A percentile compares a stretch with the other conserved stretches of the same genome.
Evolutionary conservation across 177 flowering plant genomes (phyloP).

Genomic region (Vitis hybrid): DNA sequence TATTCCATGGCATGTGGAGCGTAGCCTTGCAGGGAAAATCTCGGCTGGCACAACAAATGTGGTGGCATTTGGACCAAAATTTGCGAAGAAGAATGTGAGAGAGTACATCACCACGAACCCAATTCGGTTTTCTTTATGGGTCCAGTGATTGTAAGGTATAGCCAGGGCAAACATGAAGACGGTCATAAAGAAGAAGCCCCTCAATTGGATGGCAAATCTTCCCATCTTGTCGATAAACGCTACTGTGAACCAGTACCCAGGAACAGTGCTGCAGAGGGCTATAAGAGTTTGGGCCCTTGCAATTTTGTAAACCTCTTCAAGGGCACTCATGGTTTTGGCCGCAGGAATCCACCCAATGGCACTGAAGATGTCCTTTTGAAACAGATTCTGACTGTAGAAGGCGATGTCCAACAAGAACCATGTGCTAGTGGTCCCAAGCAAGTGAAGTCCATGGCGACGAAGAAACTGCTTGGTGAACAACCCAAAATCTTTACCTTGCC

Average conservation of each 20-base stretch:
- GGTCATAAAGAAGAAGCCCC: constrained; percentile 37
- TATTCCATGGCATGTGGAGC: constrained; percentile 38
- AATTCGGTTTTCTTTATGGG: not conserved
- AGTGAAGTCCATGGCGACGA: constrained; percentile 28
- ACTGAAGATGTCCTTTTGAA: constrained; percentile 35
- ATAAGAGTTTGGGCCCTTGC: constrained; percentile 34
- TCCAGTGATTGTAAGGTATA: constrained; percentile 37
- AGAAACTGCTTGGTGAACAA: constrained; percentile 21
- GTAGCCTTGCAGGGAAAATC: constrained; percentile 15
- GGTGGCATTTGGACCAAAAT: constrained; percentile 34
- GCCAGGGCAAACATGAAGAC: constrained; percentile 37
- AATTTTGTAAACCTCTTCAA: constrained; percentile 30
- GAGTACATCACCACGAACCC: constrained; percentile 23
- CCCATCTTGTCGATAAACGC: constrained; percentile 28
- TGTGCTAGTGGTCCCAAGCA: constrained; percentile 23
- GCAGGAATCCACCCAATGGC: constrained; percentile 35
- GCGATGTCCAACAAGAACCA: too few relatives aligned
- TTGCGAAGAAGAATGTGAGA: constrained; percentile 27
- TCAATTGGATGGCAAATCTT: constrained; percentile 30
- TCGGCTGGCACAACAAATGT: constrained; percentile 21
- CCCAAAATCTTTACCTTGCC: constrained; percentile 13
- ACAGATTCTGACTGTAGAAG: constrained; percentile 19
- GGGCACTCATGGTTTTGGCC: constrained; percentile 31
- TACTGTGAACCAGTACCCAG: constrained; percentile 40
- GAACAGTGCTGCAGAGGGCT: constrained; percentile 38